These are phyloP conservation scores for Trametes polyzona DNA, from an alignment of 1,284 basidiomycete genomes.

Conservation along the genomic window DNA sequence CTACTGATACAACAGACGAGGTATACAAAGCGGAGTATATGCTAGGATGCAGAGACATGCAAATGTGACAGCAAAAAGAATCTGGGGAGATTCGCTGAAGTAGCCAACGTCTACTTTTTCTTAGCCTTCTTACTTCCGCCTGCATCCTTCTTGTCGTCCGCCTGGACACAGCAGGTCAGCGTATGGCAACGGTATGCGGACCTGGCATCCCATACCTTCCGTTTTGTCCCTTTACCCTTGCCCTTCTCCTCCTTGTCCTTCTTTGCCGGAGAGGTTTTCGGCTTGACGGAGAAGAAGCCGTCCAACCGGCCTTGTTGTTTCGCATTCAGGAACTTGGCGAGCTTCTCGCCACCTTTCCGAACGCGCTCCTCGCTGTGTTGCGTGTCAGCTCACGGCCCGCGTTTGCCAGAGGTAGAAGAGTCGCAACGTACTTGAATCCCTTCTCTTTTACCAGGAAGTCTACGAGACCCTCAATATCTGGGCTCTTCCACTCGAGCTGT, in stretches of 20 bases:
- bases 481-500: constrained; percentile 92
- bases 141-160: constrained; percentile 36
- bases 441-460: constrained; percentile 95
- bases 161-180: constrained; percentile 3
- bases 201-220: constrained; percentile 55
- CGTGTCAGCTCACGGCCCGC: neutral
- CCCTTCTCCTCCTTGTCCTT: constrained; percentile 37
- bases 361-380: constrained; percentile 89
- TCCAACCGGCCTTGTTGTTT: constrained; percentile 98
- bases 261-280: constrained; percentile 52
- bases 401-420: constrained; percentile 4
- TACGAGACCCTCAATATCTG: constrained; percentile 93
- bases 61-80: constrained; percentile 10
- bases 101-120: constrained; percentile 42
- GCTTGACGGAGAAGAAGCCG: constrained; percentile 87
- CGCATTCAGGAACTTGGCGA: constrained; percentile 83
- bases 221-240: constrained; percentile 60
- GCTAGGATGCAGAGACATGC: constrained; percentile 4
- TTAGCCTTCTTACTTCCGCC: constrained; percentile 50
- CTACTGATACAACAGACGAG: constrained; percentile 27
- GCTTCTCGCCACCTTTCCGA: constrained; percentile 92
- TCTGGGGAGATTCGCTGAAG: neutral
- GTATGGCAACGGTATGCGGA: neutral
- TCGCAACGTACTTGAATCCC: constrained; percentile 83
- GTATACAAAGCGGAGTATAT: constrained; percentile 18